Base-by-base conservation (phyloP, 2,329 filamentous ascomycete species). In the Fusarium begoniae region DNA sequence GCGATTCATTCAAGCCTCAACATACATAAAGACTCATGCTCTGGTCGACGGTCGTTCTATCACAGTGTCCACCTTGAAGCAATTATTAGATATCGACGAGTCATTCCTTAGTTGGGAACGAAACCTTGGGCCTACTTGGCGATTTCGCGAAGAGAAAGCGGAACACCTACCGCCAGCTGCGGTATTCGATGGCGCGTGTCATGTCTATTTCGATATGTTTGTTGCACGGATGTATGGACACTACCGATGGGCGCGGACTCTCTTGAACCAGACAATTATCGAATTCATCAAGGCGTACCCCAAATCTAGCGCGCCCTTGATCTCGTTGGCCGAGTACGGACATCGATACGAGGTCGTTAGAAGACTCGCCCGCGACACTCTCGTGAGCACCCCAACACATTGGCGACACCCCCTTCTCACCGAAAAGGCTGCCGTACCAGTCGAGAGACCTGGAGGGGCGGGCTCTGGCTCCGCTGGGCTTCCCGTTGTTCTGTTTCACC, bases 181-280 rank as follows among this genome's bases (percentile, higher is more conserved):
- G 17, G 83, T 88, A 59, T 90, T 89, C 68, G 83, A 85, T 24
- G 84, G 85, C 18, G 82, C 84, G 61, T 91, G 89, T 75, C 89
- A 91, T 76, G 78, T 84, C 28, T 91, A 91, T 74, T 79, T 80
- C 22, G 85, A 87, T 69, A 85, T 89, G 62, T 89, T 86, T 84
- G 81, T 85, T 24, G 87, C 86, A 14, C 84, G 87, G 30, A 83
- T 88, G 45, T 91, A 88, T 88, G 89, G 88, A 67, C 86, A 91
- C 72, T 90, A 88, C 73, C 88, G 90, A 30, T 90, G 88, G 84
- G 84, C 85, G 12, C 86, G 88, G n/a, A 86, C 90, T 30, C 79
- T 90, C 15, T 77, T 86, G 22, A 87, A 85, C 75, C 85, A 90
- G 69, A 82, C 84, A 47, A 84, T 91, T 18, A 78, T 88, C 15